Conservation (phyloP, 352 stramenopile species). For the Pythium oligandrum region DNA sequence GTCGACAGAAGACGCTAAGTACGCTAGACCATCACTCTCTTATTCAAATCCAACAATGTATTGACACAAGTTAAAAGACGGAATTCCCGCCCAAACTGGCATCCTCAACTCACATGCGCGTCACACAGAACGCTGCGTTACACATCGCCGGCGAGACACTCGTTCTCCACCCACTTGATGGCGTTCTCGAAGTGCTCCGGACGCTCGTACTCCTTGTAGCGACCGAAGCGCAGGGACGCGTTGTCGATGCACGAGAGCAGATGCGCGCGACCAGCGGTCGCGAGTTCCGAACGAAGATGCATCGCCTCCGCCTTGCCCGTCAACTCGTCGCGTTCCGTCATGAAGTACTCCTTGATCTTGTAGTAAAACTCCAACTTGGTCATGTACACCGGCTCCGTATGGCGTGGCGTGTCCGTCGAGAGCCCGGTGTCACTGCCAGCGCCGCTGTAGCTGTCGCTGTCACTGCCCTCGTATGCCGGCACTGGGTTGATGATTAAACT, state of each 20-base stretch:
- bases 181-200: constrained; percentile 14
- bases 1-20: too few relatives aligned
- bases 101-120: too few relatives aligned
- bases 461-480: too few relatives aligned
- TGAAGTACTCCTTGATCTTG: constrained; percentile 33
- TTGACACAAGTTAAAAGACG: too few relatives aligned
- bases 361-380: constrained; percentile 40
- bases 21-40: too few relatives aligned
- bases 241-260: constrained; percentile 23
- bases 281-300: constrained; percentile 14
- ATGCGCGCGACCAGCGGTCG: constrained; percentile 11
- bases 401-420: too few relatives aligned
- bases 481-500: too few relatives aligned
- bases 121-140: too few relatives aligned
- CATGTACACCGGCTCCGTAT: constrained; percentile 23
- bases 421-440: too few relatives aligned
- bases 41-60: too few relatives aligned
- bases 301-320: constrained; percentile 13
- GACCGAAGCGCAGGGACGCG: constrained; percentile 16
- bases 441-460: too few relatives aligned
- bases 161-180: constrained; percentile 18
- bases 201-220: constrained; percentile 1
- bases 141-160: constrained; percentile 3
- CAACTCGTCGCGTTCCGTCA: constrained; percentile 7
- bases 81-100: too few relatives aligned